Base-by-base conservation (phyloP, 1,284 basidiomycete genomes). In the Ceraceosorus bombacis region DNA sequence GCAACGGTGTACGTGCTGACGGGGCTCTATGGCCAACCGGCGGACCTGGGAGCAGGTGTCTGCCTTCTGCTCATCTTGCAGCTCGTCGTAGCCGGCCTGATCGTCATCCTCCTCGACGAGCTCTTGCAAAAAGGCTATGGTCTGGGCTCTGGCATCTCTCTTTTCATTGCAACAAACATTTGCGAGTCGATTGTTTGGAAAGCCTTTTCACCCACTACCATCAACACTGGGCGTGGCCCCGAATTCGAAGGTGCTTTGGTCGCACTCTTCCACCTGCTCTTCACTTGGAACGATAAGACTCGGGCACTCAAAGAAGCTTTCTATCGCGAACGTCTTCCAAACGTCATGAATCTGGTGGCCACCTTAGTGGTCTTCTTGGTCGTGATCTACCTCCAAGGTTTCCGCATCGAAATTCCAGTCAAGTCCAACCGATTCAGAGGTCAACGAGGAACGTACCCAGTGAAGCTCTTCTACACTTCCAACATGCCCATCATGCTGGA, bases 401-500 rank as follows among this genome's bases (percentile, higher is more conserved):
- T 98, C 88, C 85, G 94, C 63, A 89, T 97, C 70, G 94, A 98
- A 79, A 97, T 98, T 77, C 94, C 94, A 13, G 90, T 98, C 79
- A 97, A 98, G 85, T 88, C 86, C 80, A 93, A 91, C 83, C 85
- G 86, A 68, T 92, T 93, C 87, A 85, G 92, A 66, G 94, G 95
- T 40, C 92, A 97, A 80, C 85, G 91, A 54, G 92, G 89, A 53
- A 85, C 86, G 43, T 98, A 95, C 83, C 94, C 95, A 61, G 85
- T 98, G 82, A 98, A 97, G 82, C 85, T 98, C 51, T 98, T 98
- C 82, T 98, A 98, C 82, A 97, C 94, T 36, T 88, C 86, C 66
- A 98, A 97, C 83, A 97, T 97, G 94, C 93, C 94, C 66, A 98
- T 98, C 83, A 98, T 98, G 94, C 85, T 98, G 68, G 89, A 97